Evolutionary conservation across 441 rosid species (phyloP), one percentile per base, ranked within the genome.

Genomic region (Codiaeum variegatum): DNA sequence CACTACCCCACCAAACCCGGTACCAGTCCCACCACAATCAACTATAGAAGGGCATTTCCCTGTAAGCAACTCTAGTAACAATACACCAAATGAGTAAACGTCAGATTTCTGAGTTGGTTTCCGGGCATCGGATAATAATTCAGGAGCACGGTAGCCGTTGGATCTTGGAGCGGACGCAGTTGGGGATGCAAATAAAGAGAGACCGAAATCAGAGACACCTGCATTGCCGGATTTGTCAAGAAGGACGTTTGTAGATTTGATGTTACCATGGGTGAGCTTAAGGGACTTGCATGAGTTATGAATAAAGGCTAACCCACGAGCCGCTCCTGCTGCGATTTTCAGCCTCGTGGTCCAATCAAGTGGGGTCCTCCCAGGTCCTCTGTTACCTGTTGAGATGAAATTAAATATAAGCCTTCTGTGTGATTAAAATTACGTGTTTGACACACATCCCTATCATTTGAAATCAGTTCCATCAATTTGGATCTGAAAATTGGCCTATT

Each of bases 101-200:
- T 94, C 98, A 3, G 96, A 93, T 71, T 88, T 91, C 80, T 92
- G 98, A 15, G 93, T 85, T 28, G 84, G 90, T 67, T 80, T 88
- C 65, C 90, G 85, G 3, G 89, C 82, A 55, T 90, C 98, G 1
- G 91, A 84, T 76, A 87, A 83, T 58, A 89, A 87, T 76, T 94
- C 98, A 0, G 98, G 98, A 0, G 98, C 97, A 18, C 94, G 91
- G 80, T 92, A 92, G 54, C 99, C 98, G 4, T 87, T 91, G 87
- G 90, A 1, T 81, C 85, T 49, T 83, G 87, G 70, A 71, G 87
- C 24, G 85, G 86, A 12, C 78, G 81, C 19, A 80, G 70, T 5
- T 80, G 84, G 31, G 71, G 23, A 83, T 78, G 23, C 86, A 83
- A 23, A 90, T 84, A 71, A 87, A 44, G 94, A 83, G 7, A 94